Conservation (phyloP, 140 eudicot species). For the Oenanthe javanica region DNA sequence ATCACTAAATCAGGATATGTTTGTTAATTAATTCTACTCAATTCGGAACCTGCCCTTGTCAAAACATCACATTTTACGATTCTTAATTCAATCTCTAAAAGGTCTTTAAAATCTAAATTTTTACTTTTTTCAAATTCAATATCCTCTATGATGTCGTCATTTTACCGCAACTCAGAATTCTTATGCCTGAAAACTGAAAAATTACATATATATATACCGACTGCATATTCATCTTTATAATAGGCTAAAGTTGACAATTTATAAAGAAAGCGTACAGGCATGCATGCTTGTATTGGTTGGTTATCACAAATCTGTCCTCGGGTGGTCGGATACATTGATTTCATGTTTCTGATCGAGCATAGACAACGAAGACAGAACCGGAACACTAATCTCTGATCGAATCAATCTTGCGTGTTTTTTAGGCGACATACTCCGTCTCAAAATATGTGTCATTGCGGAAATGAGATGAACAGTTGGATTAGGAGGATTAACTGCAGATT, state of each 20-base stretch:
- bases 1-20: too few relatives aligned
- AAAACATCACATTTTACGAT: too few relatives aligned
- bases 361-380: conserved; percentile 16
- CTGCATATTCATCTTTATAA: background rate
- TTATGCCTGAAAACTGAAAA: background rate
- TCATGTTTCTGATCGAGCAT: conserved; percentile 1
- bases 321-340: background rate
- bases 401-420: conserved; percentile 15
- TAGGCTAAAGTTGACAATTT: background rate
- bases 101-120: too few relatives aligned
- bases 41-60: too few relatives aligned
- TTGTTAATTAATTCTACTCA: too few relatives aligned
- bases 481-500: conserved; percentile 23
- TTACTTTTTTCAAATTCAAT: too few relatives aligned
- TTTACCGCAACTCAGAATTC: background rate
- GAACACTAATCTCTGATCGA: conserved; percentile 23
- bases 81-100: too few relatives aligned
- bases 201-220: background rate
- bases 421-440: conserved; percentile 46
- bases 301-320: background rate
- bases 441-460: conserved; percentile 45
- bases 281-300: too few relatives aligned
- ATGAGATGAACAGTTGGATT: conserved; percentile 42
- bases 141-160: background rate
- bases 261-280: background rate